Evolutionary conservation across 1,284 basidiomycete species (phyloP), one percentile per base, ranked within the genome.

Genomic region (Inonotus hispidus): DNA sequence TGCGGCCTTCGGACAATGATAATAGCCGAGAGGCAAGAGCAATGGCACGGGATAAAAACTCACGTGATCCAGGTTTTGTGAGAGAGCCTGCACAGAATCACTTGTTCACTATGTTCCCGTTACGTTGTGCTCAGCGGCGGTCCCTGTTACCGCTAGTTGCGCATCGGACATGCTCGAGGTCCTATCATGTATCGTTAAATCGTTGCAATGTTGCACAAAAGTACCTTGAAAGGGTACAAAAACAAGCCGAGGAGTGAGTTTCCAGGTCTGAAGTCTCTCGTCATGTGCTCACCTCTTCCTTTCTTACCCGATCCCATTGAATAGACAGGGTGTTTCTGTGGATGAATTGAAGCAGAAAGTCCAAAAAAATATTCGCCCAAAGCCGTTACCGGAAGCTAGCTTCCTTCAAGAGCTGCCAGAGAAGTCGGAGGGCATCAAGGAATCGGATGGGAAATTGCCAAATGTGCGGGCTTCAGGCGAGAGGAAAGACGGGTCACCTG

Each of bases 401-500:
- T 63, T 70, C 32, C 55, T 53, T 19, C 55, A 70, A 65, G 64
- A 71, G 38, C 37, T 71, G 38, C 11, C 38, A n/a, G 70, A 68
- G 63, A 57, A 71, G 56, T 37, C 65, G 32, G 54, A 49, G 29
- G n/a, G 3, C 32, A 16, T n/a, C 27, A 53, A 60, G 52, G 65
- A 60, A 46, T 55, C 38, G 39, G 58, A 52, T 43, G 56, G 56
- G 53, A 62, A 60, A 52, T 62, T 39, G 56, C 66, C 11, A 54
- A 54, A 57, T 66, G 55, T 45, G 63, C 58, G 58, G 63, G 50
- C 49, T 61, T 52, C 45, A 63, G 63, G 35, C 53, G 66, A 66
- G 39, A 80, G 87, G 46, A 86, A 80, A 67, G 88, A 90, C 67
- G 81, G 82, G 63, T 85, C 87, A 19, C 88, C 88, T 7, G 75